Evolutionary conservation across 2,329 filamentous ascomycete species (phyloP).

Genomic region (Colletotrichum plurivorum): DNA sequence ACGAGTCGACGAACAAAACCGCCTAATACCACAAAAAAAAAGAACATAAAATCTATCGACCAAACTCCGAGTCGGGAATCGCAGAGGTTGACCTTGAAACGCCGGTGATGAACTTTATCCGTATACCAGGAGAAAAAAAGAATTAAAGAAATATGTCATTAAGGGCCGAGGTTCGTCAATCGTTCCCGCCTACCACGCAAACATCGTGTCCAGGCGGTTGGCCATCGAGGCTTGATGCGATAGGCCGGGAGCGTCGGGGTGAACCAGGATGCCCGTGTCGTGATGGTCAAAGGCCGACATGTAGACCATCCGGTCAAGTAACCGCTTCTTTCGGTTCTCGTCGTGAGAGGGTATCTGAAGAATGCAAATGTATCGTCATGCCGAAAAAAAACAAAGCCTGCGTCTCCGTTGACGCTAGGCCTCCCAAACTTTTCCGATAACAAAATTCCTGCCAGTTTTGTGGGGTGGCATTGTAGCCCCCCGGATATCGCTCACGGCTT

Average conservation of each 20-base stretch:
- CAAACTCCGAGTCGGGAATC: slow-evolving; percentile 37
- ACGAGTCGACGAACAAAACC: not conserved
- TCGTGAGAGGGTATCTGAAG: slow-evolving; percentile 43
- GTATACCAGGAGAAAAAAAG: slow-evolving; percentile 42
- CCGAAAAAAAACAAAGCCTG: slow-evolving; percentile 38
- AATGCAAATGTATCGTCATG: slow-evolving; percentile 43
- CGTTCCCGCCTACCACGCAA: not conserved
- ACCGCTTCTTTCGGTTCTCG: slow-evolving; percentile 42
- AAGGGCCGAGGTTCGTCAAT: slow-evolving; percentile 24
- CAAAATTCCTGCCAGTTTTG: slow-evolving; percentile 34
- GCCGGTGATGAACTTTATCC: slow-evolving; percentile 42
- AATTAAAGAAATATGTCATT: slow-evolving; percentile 44
- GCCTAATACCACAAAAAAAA: slow-evolving; percentile 8
- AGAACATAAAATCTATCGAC: slow-evolving; percentile 39
- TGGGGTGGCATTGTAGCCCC: not conserved
- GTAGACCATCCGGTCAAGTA: slow-evolving; percentile 34
- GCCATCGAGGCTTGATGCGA: too few relatives aligned
- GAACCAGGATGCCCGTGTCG: slow-evolving; percentile 33
- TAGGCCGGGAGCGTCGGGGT: not conserved
- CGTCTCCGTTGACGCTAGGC: slow-evolving; percentile 38
- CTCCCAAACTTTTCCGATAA: slow-evolving; percentile 41
- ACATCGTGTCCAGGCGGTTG: not conserved
- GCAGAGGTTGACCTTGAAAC: slow-evolving; percentile 32
- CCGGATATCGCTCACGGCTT: slow-evolving; percentile 39
- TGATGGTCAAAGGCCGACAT: slow-evolving; percentile 36